Base-by-base conservation (phyloP, 169 alveolate species). In the Miamiensis avidus region DNA sequence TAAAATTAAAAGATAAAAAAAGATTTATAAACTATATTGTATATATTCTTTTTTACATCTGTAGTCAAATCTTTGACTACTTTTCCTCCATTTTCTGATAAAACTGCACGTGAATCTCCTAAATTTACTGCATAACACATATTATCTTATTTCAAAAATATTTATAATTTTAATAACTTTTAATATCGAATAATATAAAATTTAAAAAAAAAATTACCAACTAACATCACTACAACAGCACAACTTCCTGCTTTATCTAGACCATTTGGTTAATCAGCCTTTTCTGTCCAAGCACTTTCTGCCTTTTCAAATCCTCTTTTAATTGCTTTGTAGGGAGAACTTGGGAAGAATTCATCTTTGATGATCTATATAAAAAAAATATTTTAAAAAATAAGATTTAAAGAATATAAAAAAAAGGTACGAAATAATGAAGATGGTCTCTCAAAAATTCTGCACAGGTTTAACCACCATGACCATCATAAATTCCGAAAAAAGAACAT, bases 51-150 rank as follows among this genome's bases (percentile, higher is more conserved):
- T 49, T 11, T 49, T 49, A 49, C 69, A 79, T 95, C 98, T 83
- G 83, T 90, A 16, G 96, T 82, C 34, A 95, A 79, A 64, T 84
- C 89, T 16, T 75, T 76, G 49, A 89, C 77, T 25, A 78, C 79
- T 76, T 83, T 76, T 15, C 98, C 97, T 69, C 82, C 30, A 74
- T 92, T 89, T 31, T 93, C 87, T 25, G 92, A 78, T 85, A 96
- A 76, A 6, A 97, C 90, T 28, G 98, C 98, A 75, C 99, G 81
- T 72, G 95, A 87, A 87, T 97, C 99, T 25, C 99, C 99, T 65
- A 96, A 95, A 92, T 97, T 96, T 26, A 95, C 94, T 0, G 88
- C 82, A 89, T 96, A 95, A 84, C 96, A 92, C 28, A 83, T 72
- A 72, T 93, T 91, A 34, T 79, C 84, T 79, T 0, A 34, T 49